Evolutionary conservation across 306 rosid genomes (phyloP).

Genomic region (Cucurbita maxima): DNA sequence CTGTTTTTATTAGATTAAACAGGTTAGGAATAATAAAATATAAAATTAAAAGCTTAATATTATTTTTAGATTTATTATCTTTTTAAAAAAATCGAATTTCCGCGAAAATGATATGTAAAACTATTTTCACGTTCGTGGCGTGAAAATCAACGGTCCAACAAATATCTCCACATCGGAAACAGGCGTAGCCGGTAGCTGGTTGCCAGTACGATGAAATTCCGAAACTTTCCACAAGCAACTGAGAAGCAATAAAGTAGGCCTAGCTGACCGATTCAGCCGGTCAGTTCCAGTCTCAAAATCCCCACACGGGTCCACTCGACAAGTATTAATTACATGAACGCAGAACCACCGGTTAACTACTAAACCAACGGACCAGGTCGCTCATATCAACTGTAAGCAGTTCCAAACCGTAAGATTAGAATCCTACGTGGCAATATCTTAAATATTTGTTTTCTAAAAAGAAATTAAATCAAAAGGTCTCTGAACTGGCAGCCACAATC

Average conservation of each 20-base stretch:
- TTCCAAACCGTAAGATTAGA: neutral
- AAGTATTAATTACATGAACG: neutral
- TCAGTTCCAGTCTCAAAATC: neutral
- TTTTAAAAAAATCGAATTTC: neutral
- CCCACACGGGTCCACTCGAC: neutral
- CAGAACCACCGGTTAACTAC: neutral
- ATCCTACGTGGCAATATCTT: neutral
- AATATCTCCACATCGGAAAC: neutral
- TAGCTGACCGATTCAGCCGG: neutral
- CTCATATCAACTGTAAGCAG: neutral
- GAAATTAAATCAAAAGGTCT: neutral
- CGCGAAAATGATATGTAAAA: neutral
- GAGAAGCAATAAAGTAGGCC: neutral
- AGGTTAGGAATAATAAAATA: too few relatives aligned
- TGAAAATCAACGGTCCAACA: neutral
- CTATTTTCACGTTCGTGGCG: neutral
- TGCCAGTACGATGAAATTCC: neutral
- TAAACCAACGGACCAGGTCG: neutral
- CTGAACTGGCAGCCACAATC: slow-evolving; percentile 9
- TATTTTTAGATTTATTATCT: too few relatives aligned
- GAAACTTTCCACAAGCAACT: neutral
- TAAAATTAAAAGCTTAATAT: too few relatives aligned
- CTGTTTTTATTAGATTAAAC: too few relatives aligned
- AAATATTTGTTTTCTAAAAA: neutral
- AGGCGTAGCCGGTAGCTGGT: neutral